Base-by-base conservation (phyloP, 2,329 filamentous ascomycete species). In the Pseudofabraea citricarpa region DNA sequence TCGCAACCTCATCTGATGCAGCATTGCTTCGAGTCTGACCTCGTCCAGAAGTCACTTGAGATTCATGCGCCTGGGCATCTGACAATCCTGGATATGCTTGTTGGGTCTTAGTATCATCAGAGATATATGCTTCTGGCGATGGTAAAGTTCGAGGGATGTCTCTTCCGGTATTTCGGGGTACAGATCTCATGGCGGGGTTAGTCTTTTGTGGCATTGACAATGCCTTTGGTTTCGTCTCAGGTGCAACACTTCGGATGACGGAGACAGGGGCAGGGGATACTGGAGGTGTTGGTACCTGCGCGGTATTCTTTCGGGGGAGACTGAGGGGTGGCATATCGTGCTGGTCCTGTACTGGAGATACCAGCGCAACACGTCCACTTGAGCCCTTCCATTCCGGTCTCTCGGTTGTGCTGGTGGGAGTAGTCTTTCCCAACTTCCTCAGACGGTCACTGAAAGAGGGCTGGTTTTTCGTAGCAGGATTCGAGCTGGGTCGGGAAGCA, bases 301-400 rank as follows among this genome's bases (percentile, higher is more conserved):
- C 76, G 56, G 63, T 70, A 55, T 64, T 73, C 59, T 70, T 78
- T 32, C 67, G 67, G 13, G 75, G 73, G 43, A 84, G 67, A 47
- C 66, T 73, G 32, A 85, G 63, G n/a, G 80, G 77, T 45, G 74
- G 65, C 12, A 73, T 74, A 46, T 70, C 66, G 32, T 67, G 67
- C 26, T 78, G 77, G 57, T 87, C 83, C 56, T 70, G 74, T 27
- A 87, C 74, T 3, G 84, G 81, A 35, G 74, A 73, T 24, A 86
- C 74, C 44, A 87, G 71, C 26, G 76, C 70, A 32, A 74, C 73
- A 51, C 85, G 77, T 21, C 86, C 86, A 59, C 81, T 88, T 27
- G 81, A 79, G 15, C 85, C 85, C 55, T 81, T 83, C 86, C 86
- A 90, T 45, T 81, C 72, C 5, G 81, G 79, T 18, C 72, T 69